Evolutionary conservation across 2,329 filamentous ascomycete genomes (phyloP), one percentile per base, ranked within the genome.

Genomic region (Chaetomium globosum): DNA sequence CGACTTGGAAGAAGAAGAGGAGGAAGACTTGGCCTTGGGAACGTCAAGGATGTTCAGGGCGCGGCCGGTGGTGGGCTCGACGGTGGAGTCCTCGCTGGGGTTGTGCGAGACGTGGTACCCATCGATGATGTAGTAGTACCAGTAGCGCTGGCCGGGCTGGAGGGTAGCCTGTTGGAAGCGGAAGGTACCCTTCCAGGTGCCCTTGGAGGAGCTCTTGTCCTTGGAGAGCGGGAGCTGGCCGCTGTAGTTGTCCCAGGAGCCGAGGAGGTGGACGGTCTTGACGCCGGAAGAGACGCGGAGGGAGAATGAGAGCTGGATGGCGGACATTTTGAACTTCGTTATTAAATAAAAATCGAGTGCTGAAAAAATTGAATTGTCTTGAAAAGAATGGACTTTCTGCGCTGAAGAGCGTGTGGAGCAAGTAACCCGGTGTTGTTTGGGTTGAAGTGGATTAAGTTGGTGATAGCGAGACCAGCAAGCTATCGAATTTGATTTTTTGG

Each of bases 101-200:
- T 98, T 95, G 85, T 98, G 94, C 68, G 93, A 93, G 78, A 96
- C 90, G 80, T 97, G 93, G 87, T 97, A 97, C 73, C 95, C 95
- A 79, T 99, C 95, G 79, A 98, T 95, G 88, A 98, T 97, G 86
- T 97, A 99, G 88, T 99, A 99, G 89, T 98, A 99, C 95, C 95
- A 99, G 88, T 98, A 98, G 77, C 94, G 89, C 78, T 92, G 88
- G 77, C 94, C 93, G 74, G 92, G 84, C 83, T 94, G 89, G 74
- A 98, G 86, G 67, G 92, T 94, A 68, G 87, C 81, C 77, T 89
- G 90, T 81, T 95, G 91, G 83, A 99, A 97, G 82, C 92, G 90
- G 85, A 99, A 97, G 75, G 92, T 96, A 76, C 94, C 95, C 79
- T 93, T 91, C 93, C 94, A 98, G 73, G 90, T 90, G 76, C 93